These are phyloP conservation scores for Elymus sibiricus DNA, from an alignment of 176 grass and related monocot species.

Conservation along the genomic window DNA sequence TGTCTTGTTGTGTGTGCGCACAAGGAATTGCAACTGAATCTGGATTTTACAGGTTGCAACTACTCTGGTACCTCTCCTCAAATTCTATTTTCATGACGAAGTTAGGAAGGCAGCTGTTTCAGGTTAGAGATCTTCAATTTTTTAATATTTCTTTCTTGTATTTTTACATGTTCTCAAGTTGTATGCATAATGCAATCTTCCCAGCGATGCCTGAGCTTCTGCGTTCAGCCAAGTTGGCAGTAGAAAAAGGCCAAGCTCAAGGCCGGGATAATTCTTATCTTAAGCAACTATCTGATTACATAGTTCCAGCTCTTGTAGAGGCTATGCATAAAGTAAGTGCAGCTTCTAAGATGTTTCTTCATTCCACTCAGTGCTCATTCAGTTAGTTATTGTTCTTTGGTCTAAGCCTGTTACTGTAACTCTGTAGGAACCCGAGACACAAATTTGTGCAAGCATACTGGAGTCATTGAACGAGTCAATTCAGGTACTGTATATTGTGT, in stretches of 20 bases:
- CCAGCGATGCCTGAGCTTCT: slow-evolving; percentile 81
- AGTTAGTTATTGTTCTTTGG: slow-evolving; percentile 16
- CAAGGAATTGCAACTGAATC: slow-evolving; percentile 21
- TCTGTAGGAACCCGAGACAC: slow-evolving; percentile 72
- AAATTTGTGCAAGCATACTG: slow-evolving; percentile 69
- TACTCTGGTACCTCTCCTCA: slow-evolving; percentile 75
- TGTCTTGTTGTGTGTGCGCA: not conserved
- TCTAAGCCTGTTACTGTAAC: slow-evolving; percentile 31
- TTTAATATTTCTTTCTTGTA: slow-evolving; percentile 1
- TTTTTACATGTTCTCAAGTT: not conserved
- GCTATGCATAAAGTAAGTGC: slow-evolving; percentile 68
- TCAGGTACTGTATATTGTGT: slow-evolving; percentile 40
- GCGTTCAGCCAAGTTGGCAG: slow-evolving; percentile 60
- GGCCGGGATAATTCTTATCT: slow-evolving; percentile 68
- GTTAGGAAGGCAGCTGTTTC: slow-evolving; percentile 80
- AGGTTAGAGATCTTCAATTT: slow-evolving; percentile 35
- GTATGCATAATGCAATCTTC: slow-evolving; percentile 19
- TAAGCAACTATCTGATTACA: slow-evolving; percentile 73
- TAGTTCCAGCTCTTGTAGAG: slow-evolving; percentile 79
- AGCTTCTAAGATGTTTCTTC: slow-evolving; percentile 1
- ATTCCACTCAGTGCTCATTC: slow-evolving; percentile 10
- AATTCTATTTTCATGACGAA: slow-evolving; percentile 92
- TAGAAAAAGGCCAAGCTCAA: slow-evolving; percentile 68
- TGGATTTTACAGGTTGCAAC: slow-evolving; percentile 63
- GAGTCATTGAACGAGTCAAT: slow-evolving; percentile 66